These are phyloP conservation scores for Gomphus sp. DNA, from an alignment of 1,284 basidiomycete genomes.

Conservation along the genomic window DNA sequence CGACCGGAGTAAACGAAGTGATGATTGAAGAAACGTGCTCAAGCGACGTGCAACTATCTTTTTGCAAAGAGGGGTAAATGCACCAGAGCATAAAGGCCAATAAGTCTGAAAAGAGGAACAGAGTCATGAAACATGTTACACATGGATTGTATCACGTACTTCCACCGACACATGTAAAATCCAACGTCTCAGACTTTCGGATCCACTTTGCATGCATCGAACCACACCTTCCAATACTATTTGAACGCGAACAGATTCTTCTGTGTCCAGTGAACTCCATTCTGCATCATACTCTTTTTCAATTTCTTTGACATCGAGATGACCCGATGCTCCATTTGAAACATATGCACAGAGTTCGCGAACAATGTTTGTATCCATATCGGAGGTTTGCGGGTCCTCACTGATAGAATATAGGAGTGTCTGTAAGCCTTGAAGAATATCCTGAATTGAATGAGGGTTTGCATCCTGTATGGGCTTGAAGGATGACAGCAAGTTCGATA, in stretches of 20 bases:
- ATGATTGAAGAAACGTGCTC: constrained; percentile 31
- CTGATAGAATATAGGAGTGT: constrained; percentile 27
- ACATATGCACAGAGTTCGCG: constrained; percentile 22
- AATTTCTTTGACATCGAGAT: constrained; percentile 21
- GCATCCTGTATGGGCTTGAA: constrained; percentile 32
- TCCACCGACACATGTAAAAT: constrained; percentile 23
- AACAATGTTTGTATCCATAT: constrained; percentile 20
- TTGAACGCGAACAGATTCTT: constrained; percentile 22
- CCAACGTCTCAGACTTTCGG: constrained; percentile 21
- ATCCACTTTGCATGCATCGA: constrained; percentile 26
- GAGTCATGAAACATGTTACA: not conserved
- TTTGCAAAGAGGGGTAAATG: constrained; percentile 22
- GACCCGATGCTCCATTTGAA: constrained; percentile 22
- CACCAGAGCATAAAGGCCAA: constrained; percentile 32
- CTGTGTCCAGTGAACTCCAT: constrained; percentile 21
- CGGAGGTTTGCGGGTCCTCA: constrained; percentile 12
- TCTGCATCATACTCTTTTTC: constrained; percentile 29
- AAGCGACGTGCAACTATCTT: constrained; percentile 31
- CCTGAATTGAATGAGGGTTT: constrained; percentile 40
- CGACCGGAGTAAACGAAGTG: constrained; percentile 25
- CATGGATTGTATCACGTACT: constrained; percentile 14
- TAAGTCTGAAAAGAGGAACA: constrained; percentile 16
- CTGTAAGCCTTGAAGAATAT: constrained; percentile 43
- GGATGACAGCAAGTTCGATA: constrained; percentile 41
- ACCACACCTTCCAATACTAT: constrained; percentile 27